These are phyloP conservation scores for Penicillium sp. DNA, from an alignment of 2,329 filamentous ascomycete genomes.

Conservation along the genomic window DNA sequence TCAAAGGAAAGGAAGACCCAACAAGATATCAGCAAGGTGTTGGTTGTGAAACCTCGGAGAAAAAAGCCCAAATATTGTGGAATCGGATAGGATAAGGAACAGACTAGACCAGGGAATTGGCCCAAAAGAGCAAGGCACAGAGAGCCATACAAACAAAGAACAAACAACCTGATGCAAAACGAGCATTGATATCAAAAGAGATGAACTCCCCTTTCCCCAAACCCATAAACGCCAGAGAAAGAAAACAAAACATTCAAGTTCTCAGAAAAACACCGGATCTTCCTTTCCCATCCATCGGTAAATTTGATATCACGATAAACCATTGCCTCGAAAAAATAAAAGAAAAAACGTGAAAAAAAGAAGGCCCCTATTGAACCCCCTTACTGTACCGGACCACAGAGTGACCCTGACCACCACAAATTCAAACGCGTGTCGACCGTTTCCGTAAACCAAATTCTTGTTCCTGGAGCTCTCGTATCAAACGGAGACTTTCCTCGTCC, in stretches of 20 bases:
- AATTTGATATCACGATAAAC: constrained; percentile 22
- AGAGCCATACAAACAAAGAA: background rate
- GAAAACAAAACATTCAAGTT: constrained; percentile 2
- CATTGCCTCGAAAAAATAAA: constrained; percentile 11
- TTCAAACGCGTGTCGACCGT: constrained; percentile 26
- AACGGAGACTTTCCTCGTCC: constrained; percentile 46
- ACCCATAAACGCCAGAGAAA: constrained; percentile 14
- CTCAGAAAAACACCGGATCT: constrained; percentile 20
- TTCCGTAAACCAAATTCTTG: constrained; percentile 48
- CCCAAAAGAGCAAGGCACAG: background rate
- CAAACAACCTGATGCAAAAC: constrained; percentile 1
- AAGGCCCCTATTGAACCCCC: constrained; percentile 3
- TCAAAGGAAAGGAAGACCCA: constrained; percentile 2
- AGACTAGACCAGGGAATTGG: background rate
- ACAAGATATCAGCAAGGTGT: constrained; percentile 9
- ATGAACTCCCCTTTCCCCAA: constrained; percentile 8
- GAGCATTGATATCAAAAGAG: constrained; percentile 9
- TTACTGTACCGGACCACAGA: constrained; percentile 3
- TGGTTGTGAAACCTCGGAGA: constrained; percentile 4
- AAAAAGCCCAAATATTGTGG: background rate
- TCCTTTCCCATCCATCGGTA: constrained; percentile 12
- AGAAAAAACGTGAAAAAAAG: constrained; percentile 15
- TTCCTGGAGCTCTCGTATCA: constrained; percentile 49
- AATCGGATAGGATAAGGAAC: constrained; percentile 5
- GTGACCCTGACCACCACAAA: background rate